phyloP scores from a whole-genome alignment of 2,329 filamentous ascomycete genomes.

The Xylaria sp. region DNA sequence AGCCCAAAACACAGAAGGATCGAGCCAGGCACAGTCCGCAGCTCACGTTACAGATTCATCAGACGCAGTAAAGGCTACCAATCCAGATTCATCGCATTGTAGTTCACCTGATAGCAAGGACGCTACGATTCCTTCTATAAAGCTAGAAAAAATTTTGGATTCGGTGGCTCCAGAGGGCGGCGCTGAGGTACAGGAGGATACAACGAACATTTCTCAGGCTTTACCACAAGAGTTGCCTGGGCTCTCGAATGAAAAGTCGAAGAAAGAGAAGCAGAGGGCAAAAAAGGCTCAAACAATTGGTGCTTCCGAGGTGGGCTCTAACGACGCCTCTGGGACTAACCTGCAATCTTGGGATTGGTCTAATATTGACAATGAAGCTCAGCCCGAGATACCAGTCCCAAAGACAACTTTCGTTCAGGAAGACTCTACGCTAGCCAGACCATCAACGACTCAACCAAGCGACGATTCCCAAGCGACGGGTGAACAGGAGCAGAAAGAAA shows the following conservation, averaged over 20 bases:
- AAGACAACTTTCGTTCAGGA: slow-evolving; percentile 1
- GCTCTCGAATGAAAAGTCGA: slow-evolving; percentile 39
- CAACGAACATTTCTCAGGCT: slow-evolving; percentile 3
- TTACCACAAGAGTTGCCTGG: slow-evolving; percentile 27
- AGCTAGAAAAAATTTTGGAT: not conserved
- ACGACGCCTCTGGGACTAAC: slow-evolving; percentile 1
- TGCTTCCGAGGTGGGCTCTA: slow-evolving; percentile 14
- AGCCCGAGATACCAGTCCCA: slow-evolving; percentile 8
- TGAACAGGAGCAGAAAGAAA: slow-evolving; percentile 2
- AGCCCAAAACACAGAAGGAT: not conserved
- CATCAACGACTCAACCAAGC: not conserved
- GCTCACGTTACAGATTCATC: not conserved
- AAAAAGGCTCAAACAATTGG: slow-evolving; percentile 11
- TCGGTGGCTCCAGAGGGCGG: not conserved
- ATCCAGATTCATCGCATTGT: not conserved
- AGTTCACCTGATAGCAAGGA: not conserved
- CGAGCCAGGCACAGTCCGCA: not conserved
- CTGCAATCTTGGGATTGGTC: slow-evolving; percentile 29
- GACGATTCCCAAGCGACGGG: not conserved
- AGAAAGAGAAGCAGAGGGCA: slow-evolving; percentile 41
- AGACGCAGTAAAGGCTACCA: not conserved
- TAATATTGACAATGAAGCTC: slow-evolving; percentile 25
- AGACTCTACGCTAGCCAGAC: slow-evolving; percentile 7
- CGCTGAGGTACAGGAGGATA: not conserved
- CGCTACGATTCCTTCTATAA: slow-evolving; percentile 8